Evolutionary conservation across 2,329 filamentous ascomycete genomes (phyloP), one percentile per base, ranked within the genome.

Genomic region (Pseudopithomyces maydicus): DNA sequence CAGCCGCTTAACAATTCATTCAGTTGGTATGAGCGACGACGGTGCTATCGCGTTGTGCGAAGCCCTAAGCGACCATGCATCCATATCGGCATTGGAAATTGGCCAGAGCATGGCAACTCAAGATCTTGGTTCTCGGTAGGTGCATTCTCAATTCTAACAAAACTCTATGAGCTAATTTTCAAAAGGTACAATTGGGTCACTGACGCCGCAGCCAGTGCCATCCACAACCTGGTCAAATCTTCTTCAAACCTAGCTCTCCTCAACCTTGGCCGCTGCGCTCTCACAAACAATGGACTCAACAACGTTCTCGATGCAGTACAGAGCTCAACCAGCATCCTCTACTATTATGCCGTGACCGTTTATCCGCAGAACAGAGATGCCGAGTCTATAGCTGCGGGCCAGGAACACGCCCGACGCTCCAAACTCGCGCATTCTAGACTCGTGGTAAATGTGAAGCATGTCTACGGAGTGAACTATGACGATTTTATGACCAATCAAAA

Each of bases 91-190:
- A 19, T 62, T 83, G 11, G 79, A 82, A 58, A 56, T 83, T 4
- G 78, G 79, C 15, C 81, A 82, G 63, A 76, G 75, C 19, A 82
- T 77, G 63, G 75, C 77, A n/a, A 83, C 80, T 11, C 63, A 76
- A 29, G 80, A 82, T 56, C 75, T 69, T 14, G 60, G 48, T 11
- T 45, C 54, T 29, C 44, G 65, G 62, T 66, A 58, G 23, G 49
- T 43, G n/a, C 14, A 39, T 33, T 19, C 32, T 7, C 19, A 33
- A 7, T 26, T 15, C 19, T 33, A 46, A 19, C 6, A n/a, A 7
- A 15, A 12, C 1, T 14, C n/a, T 22, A 52, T 38, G 11, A 2
- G 17, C 35, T 50, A 26, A 39, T 14, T n/a, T 26, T 2, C 11
- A 44, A 15, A 35, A 65, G 64, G 38, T 82, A 79, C 70, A 83